Conservation (phyloP, 2,329 filamentous ascomycete genomes). For the Nemania sp. region DNA sequence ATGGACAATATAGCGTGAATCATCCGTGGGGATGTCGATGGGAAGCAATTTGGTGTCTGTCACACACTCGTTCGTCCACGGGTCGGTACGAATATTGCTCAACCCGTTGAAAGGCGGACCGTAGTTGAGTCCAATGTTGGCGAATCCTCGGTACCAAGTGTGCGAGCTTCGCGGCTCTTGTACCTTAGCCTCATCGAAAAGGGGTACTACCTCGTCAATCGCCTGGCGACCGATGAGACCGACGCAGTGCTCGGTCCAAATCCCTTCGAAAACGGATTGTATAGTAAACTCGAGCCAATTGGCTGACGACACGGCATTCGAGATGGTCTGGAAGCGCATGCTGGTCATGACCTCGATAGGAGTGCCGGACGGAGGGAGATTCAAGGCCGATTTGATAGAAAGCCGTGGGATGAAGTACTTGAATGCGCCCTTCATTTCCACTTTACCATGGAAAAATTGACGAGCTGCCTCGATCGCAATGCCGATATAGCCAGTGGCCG, state of each 20-base stretch:
- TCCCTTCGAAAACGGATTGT: conserved; percentile 11
- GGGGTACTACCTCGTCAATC: conserved; percentile 11
- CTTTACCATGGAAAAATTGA: conserved; percentile 17
- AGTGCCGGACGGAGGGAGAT: conserved; percentile 19
- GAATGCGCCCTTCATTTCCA: conserved; percentile 19
- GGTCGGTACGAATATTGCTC: conserved; percentile 10
- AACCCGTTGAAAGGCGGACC: conserved; percentile 20
- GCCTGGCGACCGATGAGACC: conserved; percentile 17
- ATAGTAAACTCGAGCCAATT: conserved; percentile 23
- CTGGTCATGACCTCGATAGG: conserved; percentile 23
- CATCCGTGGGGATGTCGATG: conserved; percentile 7
- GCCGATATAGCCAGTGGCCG: conserved; percentile 21
- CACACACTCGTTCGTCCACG: conserved; percentile 13
- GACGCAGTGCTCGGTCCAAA: conserved; percentile 24
- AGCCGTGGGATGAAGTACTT: conserved; percentile 22
- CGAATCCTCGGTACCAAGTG: conserved; percentile 23
- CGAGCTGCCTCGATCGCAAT: conserved; percentile 24
- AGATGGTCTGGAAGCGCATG: conserved; percentile 18
- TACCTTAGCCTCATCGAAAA: conserved; percentile 14
- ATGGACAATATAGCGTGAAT: conserved; percentile 24
- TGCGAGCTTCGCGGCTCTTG: conserved; percentile 18
- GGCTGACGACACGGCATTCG: conserved; percentile 17
- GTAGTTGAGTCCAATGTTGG: conserved; percentile 24
- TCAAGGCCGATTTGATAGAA: conserved; percentile 21
- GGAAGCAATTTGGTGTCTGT: conserved; percentile 15